Evolutionary conservation across 495 filamentous ascomycete genomes (phyloP).

Genomic region (Sordaria brevicollis): DNA sequence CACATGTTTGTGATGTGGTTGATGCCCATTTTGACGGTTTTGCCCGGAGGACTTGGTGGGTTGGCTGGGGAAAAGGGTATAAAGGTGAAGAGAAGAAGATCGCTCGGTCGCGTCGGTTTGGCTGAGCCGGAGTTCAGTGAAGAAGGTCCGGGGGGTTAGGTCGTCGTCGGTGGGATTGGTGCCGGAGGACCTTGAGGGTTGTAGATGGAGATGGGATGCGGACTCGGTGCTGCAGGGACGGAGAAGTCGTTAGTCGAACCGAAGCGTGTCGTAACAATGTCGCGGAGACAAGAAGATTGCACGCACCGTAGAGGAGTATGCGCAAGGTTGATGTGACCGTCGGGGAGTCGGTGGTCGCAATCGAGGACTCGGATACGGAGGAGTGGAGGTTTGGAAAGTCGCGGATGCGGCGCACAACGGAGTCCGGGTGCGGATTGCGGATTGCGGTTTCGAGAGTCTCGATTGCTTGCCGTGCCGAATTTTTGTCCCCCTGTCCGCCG

Average conservation of each 20-base stretch:
- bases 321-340: neutral
- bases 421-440: neutral
- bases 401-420: neutral
- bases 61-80: neutral
- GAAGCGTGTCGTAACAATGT: neutral
- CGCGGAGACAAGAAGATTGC: neutral
- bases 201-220: neutral
- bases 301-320: neutral
- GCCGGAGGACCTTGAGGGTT: neutral
- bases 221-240: neutral
- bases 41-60: neutral
- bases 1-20: conserved; percentile 69
- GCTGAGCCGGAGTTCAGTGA: no score
- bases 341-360: neutral
- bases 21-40: conserved; percentile 65
- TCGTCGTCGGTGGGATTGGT: no score
- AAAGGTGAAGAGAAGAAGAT: neutral
- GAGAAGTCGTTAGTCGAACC: neutral
- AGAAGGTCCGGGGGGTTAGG: no score
- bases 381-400: neutral
- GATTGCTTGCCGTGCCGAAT: neutral
- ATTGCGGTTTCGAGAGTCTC: neutral
- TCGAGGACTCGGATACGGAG: neutral
- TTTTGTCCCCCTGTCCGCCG: neutral
- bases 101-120: neutral